Evolutionary conservation across 2,329 filamentous ascomycete genomes (phyloP), one percentile per base, ranked within the genome.

Genomic region (Aspergillus texensis): DNA sequence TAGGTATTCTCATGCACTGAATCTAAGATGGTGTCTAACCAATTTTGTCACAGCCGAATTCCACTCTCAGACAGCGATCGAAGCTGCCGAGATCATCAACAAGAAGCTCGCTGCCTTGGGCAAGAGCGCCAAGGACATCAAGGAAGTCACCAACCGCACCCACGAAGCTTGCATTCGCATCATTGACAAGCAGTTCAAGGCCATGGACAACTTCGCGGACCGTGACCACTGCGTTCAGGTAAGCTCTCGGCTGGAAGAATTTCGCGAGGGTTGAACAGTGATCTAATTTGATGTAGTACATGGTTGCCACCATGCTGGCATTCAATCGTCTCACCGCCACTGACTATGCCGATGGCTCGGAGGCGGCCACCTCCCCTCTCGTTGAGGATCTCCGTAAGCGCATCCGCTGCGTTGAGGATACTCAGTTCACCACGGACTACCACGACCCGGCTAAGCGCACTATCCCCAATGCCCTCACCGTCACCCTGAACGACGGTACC

Each of bases 111-210:
- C 91, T 80, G 85, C 87, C 48, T 84, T 91, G 84, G 94, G 93
- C 82, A 97, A 97, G 86, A 91, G 90, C 60, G 93, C 94, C 62
- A 91, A 90, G 71, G 94, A 99, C 80, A 96, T 99, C 84, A 94
- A 96, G 84, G 86, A 87, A 66, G 88, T 99, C 74, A 93, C 91
- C 72, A 97, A 94, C 88, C 91, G 95, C 74, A 99, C 95, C 10
- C 95, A 99, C 84, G 95, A 99, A 83, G 95, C 95, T 63, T 98
- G 95, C 84, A 88, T 99, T 77, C 93, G 95, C 75, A 99, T 99
- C 82, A 99, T 99, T 75, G 95, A 99, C 88, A 99, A 99, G 87
- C 95, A 99, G 83, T 96, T 97, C 87, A 98, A 97, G 88, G 90
- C 94, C 72, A 96, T 99, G 92, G 94, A 97, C 85, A 99, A 99